Evolutionary conservation across 2,329 filamentous ascomycete species (phyloP).

Genomic region (Cladosporium sp.): DNA sequence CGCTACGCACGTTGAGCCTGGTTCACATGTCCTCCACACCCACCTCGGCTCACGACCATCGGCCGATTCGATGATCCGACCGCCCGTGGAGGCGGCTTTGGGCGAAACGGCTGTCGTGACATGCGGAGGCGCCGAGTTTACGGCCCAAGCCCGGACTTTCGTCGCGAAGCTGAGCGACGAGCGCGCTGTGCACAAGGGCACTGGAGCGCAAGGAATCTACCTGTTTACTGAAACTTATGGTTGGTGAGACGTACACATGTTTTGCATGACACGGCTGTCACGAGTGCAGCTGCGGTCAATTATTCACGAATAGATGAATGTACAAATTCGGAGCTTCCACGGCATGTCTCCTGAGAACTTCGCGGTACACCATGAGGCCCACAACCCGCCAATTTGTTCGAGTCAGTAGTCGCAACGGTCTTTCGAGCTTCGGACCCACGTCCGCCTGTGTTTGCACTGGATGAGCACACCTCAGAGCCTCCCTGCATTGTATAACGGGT

Average conservation of each 20-base stretch:
- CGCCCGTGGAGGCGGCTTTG: slow-evolving; percentile 50
- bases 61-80: slow-evolving; percentile 46
- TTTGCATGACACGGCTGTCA: no score
- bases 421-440: no score
- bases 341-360: no score
- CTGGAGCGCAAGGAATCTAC: slow-evolving; percentile 58
- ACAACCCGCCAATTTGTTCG: no score
- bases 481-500: no score
- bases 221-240: slow-evolving; percentile 55
- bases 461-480: no score
- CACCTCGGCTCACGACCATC: slow-evolving; percentile 45
- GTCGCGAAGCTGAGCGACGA: slow-evolving; percentile 57
- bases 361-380: no score
- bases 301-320: no score
- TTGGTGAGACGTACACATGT: slow-evolving; percentile 24
- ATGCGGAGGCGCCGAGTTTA: slow-evolving; percentile 53
- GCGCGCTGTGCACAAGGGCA: slow-evolving; percentile 61
- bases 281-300: no score
- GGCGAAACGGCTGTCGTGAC: slow-evolving; percentile 59
- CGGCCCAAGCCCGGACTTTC: slow-evolving; percentile 48
- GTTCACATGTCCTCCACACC: slow-evolving; percentile 28
- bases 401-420: no score
- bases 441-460: no score
- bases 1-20: not conserved
- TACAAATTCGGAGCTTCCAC: no score